Base-by-base conservation (phyloP, 2,329 filamentous ascomycete genomes). In the Tolypocladium inflatum region DNA sequence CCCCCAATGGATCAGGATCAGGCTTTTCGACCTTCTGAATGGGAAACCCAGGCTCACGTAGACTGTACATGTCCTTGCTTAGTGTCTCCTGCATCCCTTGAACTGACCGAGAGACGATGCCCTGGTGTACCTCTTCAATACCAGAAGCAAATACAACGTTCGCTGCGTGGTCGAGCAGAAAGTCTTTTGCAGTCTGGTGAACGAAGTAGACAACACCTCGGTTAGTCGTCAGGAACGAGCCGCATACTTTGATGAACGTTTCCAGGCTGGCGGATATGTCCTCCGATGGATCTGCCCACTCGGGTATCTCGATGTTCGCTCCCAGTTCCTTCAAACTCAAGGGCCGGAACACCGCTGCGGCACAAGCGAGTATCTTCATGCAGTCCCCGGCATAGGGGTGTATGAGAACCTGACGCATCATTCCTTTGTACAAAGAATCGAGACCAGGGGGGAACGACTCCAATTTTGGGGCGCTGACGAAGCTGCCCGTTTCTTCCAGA, bases 161-260 rank as follows among this genome's bases (percentile, higher is more conserved):
- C 69, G 67, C 42, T 74, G 71, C 6, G 75, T 63, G 15, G 59
- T 55, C n/a, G 7, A 54, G 56, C 1, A 80, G 58, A 60, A 67
- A 76, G 21, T 78, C 75, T 60, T 76, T 76, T 0, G 74, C 76
- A 4, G 75, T 78, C 58, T 75, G 70, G 59, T 78, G 74, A 1
- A 78, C 67, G 59, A 76, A 70, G 51, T 65, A 70, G 8, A 78
- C 51, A 19, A 30, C 30, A 5, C 30, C 23, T n/a, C 0, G 37
- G 60, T 1, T 43, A 58, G 0, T 71, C 55, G 66, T 73, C 0
- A 78, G 62, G 55, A 78, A 75, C 8, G 72, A 79, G 21, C 73
- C 70, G 5, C 48, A 51, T 8, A 30, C 4, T 13, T 19, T 51
- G 21, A 51, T 51, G 48, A 51, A 9, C 2, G 26, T 3, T 6